Evolutionary conservation across 2,329 filamentous ascomycete species (phyloP), one percentile per base, ranked within the genome.

Genomic region (Ceratocystis huliohia): DNA sequence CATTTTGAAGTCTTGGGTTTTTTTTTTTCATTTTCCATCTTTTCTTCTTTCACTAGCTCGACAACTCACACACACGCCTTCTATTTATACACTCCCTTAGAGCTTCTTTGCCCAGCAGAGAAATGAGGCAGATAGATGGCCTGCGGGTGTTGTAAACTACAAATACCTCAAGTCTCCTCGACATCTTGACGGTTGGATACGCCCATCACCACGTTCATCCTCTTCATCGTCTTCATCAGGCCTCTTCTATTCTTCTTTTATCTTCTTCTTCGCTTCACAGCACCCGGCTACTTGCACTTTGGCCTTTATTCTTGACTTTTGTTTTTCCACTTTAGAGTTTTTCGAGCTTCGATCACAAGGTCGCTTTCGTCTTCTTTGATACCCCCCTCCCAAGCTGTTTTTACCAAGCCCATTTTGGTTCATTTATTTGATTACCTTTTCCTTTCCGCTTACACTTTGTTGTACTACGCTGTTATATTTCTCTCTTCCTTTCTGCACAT

Each of bases 141-240:
- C 25, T 15, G 48, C 22, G 22, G 22, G 25, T 25, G 22, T 20
- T 53, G 20, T 15, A 15, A 59, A 59, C 56, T 59, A 59, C 56
- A 59, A 59, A 59, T 59, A 59, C 56, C 56, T 37, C 56, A 37
- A 15, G 6, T 59, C 13, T 59, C 56, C 56, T 59, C 56, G 25
- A 37, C 56, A 59, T 33, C 56, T 59, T 59, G 17, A 17, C 25
- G 56, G 8, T 17, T 33, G 17, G 56, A 53, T 13, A 28, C 48
- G 4, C 48, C 10, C 48, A 25, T 25, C 6, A 10, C 4, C 22
- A 53, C 53, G n/a, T 25, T 57, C 56, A 10, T 4, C 28, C 53
- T 7, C 22, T 33, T 30, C 25, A 57, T 30, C 53, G 30, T 30
- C 53, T 25, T 48, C 45, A 20, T 48, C 45, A n/a, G 17, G n/a